A percentile compares a stretch with the other conserved stretches of the same genome.
Evolutionary conservation across 1,284 basidiomycete species (phyloP).

Genomic region (Tilletia indica): DNA sequence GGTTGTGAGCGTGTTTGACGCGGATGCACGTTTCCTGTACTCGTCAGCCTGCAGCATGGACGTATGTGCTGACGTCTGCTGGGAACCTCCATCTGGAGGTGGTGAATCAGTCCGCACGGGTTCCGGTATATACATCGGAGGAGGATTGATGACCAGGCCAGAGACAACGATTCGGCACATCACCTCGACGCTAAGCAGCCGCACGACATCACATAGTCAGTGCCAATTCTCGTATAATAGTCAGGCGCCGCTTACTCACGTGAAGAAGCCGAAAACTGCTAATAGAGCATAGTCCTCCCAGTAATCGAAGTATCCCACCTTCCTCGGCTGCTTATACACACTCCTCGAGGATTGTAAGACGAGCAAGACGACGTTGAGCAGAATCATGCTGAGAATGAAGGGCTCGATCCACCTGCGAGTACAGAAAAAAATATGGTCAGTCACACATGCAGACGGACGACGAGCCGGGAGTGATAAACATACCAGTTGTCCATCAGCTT

Average conservation of each 20-base stretch:
- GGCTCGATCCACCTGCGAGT: constrained; percentile 75
- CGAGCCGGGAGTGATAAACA: not conserved
- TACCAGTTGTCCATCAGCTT: constrained; percentile 13
- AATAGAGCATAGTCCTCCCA: constrained; percentile 88
- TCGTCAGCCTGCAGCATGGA: too few relatives aligned
- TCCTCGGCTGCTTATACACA: constrained; percentile 60
- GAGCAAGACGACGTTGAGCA: constrained; percentile 78
- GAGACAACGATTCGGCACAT: constrained; percentile 85
- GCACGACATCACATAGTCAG: constrained; percentile 3
- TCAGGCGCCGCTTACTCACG: constrained; percentile 61
- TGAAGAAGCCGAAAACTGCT: constrained; percentile 78
- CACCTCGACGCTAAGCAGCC: constrained; percentile 69
- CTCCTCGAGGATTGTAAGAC: constrained; percentile 71
- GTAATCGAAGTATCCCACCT: constrained; percentile 73
- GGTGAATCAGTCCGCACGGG: constrained; percentile 5
- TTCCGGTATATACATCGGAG: constrained; percentile 30
- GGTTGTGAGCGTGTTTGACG: not conserved
- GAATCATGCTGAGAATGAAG: constrained; percentile 75
- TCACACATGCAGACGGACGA: not conserved
- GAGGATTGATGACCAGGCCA: constrained; percentile 83
- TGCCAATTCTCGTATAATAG: constrained; percentile 20
- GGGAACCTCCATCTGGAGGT: not conserved
- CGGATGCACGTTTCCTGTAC: not conserved
- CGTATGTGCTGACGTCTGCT: not conserved
- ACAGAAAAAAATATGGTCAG: constrained; percentile 15